phyloP scores from a whole-genome alignment of 441 rosid species.

The Rhodomyrtus psidioides region DNA sequence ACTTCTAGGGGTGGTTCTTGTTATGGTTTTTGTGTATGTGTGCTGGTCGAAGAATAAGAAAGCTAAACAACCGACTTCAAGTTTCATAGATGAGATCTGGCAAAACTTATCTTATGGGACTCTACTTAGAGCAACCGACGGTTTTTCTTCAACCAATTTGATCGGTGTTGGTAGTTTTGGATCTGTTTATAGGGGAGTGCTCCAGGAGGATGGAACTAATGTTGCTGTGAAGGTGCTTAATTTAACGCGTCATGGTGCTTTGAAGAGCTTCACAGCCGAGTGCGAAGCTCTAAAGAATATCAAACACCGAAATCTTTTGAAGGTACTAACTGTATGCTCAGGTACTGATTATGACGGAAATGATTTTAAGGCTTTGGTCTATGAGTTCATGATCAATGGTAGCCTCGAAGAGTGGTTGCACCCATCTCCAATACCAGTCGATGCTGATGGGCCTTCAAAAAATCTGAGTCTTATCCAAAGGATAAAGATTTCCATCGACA shows the following conservation, averaged over 20 bases:
- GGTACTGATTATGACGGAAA: background rate
- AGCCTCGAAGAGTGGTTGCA: background rate
- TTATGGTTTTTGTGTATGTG: accelerated
- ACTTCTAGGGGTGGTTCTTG: background rate
- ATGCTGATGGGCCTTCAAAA: background rate
- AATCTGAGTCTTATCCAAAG: background rate
- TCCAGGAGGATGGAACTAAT: accelerated
- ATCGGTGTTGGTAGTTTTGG: slow-evolving; percentile 24
- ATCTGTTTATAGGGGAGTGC: background rate
- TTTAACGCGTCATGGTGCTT: background rate
- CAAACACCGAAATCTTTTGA: background rate
- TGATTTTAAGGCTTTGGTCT: background rate
- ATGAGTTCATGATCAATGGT: background rate
- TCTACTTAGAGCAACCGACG: slow-evolving; percentile 9
- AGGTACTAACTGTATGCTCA: background rate
- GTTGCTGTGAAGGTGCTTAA: background rate
- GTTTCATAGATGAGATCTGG: accelerated
- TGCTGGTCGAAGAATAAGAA: background rate
- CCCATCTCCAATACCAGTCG: background rate
- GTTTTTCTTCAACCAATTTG: slow-evolving; percentile 26
- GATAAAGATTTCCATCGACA: background rate
- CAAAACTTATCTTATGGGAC: background rate
- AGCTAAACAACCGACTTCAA: background rate
- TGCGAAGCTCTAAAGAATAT: background rate
- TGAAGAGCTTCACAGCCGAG: background rate